Evolutionary conservation across 2,329 filamentous ascomycete species (phyloP).

Genomic region (Penicillium corylophilum): DNA sequence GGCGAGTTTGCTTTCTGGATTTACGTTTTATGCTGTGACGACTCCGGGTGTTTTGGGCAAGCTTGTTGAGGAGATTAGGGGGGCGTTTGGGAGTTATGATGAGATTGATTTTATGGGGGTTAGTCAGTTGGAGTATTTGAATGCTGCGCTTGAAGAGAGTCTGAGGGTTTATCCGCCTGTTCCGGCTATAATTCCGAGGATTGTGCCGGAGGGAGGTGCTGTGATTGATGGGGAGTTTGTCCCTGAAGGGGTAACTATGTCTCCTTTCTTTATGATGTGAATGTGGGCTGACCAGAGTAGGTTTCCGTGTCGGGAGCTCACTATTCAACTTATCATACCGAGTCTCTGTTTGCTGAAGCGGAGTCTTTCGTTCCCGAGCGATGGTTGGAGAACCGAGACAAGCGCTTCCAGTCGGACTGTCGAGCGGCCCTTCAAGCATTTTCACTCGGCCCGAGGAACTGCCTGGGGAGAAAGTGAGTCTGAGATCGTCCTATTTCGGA

Average conservation of each 20-base stretch:
- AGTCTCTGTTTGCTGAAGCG: constrained; percentile 26
- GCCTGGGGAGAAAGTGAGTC: constrained; percentile 29
- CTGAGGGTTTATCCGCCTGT: constrained; percentile 46
- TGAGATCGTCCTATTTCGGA: background rate
- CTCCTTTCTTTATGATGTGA: background rate
- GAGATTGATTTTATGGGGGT: constrained; percentile 37
- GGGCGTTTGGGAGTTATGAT: constrained; percentile 17
- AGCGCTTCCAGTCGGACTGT: constrained; percentile 17
- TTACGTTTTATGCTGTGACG: constrained; percentile 36
- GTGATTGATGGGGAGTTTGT: constrained; percentile 37
- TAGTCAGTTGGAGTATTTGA: constrained; percentile 35
- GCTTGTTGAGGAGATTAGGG: constrained; percentile 19
- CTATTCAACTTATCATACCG: constrained; percentile 13
- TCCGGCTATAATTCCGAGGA: constrained; percentile 33
- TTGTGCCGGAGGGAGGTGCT: constrained; percentile 37
- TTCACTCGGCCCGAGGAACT: constrained; percentile 28
- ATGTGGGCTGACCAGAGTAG: background rate
- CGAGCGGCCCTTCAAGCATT: constrained; percentile 20
- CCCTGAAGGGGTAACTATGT: constrained; percentile 26
- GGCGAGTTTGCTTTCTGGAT: constrained; percentile 41
- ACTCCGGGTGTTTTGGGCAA: constrained; percentile 18
- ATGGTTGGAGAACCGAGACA: constrained; percentile 24
- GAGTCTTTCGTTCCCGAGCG: constrained; percentile 30
- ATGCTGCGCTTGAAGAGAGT: constrained; percentile 43
- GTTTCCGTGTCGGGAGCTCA: constrained; percentile 12